Base-by-base conservation (phyloP, 495 filamentous ascomycete genomes). In the Tuber indicum region DNA sequence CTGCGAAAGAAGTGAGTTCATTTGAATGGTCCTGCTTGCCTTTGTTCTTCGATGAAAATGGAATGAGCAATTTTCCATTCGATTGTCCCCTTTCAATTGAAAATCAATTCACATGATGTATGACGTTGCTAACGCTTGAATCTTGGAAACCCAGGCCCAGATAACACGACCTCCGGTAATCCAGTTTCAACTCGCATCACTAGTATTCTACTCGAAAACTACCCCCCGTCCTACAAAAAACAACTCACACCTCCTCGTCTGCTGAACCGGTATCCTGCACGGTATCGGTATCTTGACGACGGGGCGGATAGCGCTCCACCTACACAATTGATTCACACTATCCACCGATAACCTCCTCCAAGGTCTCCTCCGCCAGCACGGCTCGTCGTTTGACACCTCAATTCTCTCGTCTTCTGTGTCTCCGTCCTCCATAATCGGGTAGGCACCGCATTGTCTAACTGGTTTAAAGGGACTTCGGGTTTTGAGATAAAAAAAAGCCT, bases 1-100 rank as follows among this genome's bases (percentile, higher is more conserved):
- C 96, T 96, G 88, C 95, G 94, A 83, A 93, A 93, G 84, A 97
- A 97, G 94, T 98, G 86, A 85, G 92, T 87, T 80, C 47, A 62
- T 32, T 43, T 73, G 66, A 52, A 45, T 32, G 10, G 14, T 12
- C 26, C 26, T 66, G 12, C 26, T n/a, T 66, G n/a, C 58, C 58
- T 16, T 32, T 66, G 14, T 66, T 66, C n/a, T 32, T 66, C 4
- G 26, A 12, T 66, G 58, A 6, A 32, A 32, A 32, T 66, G 21
- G 23, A 26, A 5, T 16, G 7, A 62, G 21, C 3, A 26, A 62
- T 5, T 12, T 32, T 66, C 58, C 32, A 32, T 72, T 45, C 16
- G 19, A 32, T 42, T 45, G 46, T 16, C 62, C 10, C 10, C 41
- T 75, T 32, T 5, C 26, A 12, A 66, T 66, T 66, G 58, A 66